Percentiles rank a stretch among this genome's conserved stretches.
Conservation (phyloP, 495 filamentous ascomycete species). For the Margaritispora aquatica region DNA sequence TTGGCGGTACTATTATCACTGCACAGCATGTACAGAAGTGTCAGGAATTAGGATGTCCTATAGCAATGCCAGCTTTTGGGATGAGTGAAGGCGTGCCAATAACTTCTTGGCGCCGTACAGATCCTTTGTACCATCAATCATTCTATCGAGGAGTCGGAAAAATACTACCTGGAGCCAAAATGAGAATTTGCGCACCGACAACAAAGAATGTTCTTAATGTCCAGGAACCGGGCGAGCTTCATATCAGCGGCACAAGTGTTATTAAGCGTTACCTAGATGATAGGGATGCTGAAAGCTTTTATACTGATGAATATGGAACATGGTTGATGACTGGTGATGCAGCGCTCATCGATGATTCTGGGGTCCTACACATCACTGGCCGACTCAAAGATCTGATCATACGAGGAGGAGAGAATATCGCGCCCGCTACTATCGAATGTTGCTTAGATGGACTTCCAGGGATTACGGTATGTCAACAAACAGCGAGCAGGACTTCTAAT, state of each 20-base stretch:
- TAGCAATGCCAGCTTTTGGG: no score
- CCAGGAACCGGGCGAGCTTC: background rate
- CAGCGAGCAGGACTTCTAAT: no score
- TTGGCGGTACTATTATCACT: no score
- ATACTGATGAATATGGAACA: conserved; percentile 25
- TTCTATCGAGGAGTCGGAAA: no score
- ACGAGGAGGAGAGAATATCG: conserved; percentile 42
- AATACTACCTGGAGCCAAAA: background rate
- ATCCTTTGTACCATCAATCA: background rate
- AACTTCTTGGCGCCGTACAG: no score
- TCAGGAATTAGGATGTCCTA: no score
- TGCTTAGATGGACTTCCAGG: background rate
- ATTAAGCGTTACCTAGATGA: background rate
- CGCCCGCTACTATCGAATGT: conserved; percentile 33
- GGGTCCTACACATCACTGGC: conserved; percentile 33
- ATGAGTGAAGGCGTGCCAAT: no score
- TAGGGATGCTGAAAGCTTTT: conserved; percentile 23
- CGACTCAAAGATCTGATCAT: conserved; percentile 46
- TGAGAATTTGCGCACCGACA: background rate
- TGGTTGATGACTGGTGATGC: conserved; percentile 43
- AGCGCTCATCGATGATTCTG: conserved; percentile 33
- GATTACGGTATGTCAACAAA: no score
- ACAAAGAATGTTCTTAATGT: background rate
- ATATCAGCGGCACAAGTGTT: conserved; percentile 1
- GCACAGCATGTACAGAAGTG: no score